A percentile compares a stretch with the other conserved stretches of the same genome.
Conservation (phyloP, 2,329 filamentous ascomycete species). For the Xylariaceae sp. region DNA sequence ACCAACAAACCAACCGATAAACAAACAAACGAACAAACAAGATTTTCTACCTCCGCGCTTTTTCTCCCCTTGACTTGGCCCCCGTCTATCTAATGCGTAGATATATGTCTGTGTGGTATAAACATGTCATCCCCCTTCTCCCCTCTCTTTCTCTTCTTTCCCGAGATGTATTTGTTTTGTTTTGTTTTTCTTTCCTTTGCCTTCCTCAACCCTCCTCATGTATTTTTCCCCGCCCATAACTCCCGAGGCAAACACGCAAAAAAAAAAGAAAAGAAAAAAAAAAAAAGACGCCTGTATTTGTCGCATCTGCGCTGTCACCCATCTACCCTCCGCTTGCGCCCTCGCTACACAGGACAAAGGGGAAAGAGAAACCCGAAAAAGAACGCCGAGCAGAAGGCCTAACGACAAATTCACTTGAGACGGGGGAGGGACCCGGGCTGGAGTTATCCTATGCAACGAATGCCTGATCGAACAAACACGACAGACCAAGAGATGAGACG, state of each 20-base stretch:
- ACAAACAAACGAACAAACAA: neutral
- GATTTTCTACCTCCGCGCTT: conserved; percentile 5
- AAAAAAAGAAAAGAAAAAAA: too few species aligned
- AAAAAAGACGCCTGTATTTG: too few species aligned
- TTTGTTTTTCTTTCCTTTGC: too few species aligned
- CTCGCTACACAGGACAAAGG: neutral
- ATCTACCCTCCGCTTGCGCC: neutral
- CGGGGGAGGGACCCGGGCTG: neutral
- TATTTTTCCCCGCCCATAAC: too few species aligned
- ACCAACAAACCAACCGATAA: neutral
- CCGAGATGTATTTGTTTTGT: too few species aligned
- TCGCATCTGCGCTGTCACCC: neutral
- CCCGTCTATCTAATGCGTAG: neutral
- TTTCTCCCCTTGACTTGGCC: neutral
- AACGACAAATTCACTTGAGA: neutral
- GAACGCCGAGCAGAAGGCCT: neutral
- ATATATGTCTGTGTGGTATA: too few species aligned
- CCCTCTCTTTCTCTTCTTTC: too few species aligned
- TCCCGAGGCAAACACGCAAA: too few species aligned
- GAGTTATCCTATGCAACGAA: neutral
- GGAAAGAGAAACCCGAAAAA: too few species aligned
- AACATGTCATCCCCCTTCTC: too few species aligned
- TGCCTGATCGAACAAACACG: neutral
- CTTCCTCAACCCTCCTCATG: too few species aligned
- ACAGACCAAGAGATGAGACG: neutral